Base-by-base conservation (phyloP, 768 basidiomycete genomes). In the Suillus fuscotomentosus region DNA sequence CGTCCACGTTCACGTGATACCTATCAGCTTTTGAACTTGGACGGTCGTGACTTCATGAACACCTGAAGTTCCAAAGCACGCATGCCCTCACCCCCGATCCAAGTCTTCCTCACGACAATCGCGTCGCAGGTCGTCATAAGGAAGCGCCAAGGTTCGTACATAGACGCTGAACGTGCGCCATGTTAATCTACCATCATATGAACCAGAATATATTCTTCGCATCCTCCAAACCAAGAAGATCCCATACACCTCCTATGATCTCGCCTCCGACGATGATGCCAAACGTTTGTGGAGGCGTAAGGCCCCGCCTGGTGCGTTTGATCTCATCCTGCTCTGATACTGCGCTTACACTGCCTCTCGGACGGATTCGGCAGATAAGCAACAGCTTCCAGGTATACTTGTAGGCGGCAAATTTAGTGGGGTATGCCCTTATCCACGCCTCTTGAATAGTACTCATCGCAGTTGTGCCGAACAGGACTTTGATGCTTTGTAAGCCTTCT, bases 171-270 rank as follows among this genome's bases (percentile, higher is more conserved):
- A 63, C n/a, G 41, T 48, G 17, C 43, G 50, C n/a, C 22, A 63
- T 22, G 24, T 42, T 57, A 53, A 56, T 54, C 13, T 60, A 59
- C 24, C 61, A 22, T 43, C 14, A 20, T 51, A 8, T 60, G 39
- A 11, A 38, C 42, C 74, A 94, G 93, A 95, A 71, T 94, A 92
- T 71, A 78, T 95, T 50, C 74, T 95, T 62, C 87, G 93, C 59
- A 90, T 89, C 61, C 80, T 95, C 60, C 93, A 95, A 75, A 87
- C 89, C 73, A 92, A 92, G 84, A 94, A 91, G 80, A 90, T 94
- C 60, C 82, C 86, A 8, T 95, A 89, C 77, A 87, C 80, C 1
- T 89, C 90, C 11, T 95, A 92, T 71, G 93, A 95, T 76, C 83
- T 95, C 45, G 93, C 93, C 36, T 92, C 90, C 5, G 92, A 95